Evolutionary conservation across 225 moss, liverwort and hornwort genomes (phyloP).

Genomic region (Polytrichum formosum): DNA sequence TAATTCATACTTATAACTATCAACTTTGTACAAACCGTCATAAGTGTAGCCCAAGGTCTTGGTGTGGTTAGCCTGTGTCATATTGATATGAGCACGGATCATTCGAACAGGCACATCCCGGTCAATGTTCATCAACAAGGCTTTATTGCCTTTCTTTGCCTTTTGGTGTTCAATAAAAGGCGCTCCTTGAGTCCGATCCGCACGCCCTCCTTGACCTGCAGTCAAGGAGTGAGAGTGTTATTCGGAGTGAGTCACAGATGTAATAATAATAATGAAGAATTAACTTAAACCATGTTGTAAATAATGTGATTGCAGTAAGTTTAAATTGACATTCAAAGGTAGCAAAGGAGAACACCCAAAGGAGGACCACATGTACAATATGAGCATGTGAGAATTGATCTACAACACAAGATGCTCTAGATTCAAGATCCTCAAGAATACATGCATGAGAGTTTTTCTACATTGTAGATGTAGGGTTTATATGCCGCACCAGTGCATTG

Average conservation of each 20-base stretch:
- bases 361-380: background rate
- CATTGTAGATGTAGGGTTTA: background rate
- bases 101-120: slow-evolving; percentile 4
- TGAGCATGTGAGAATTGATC: background rate
- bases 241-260: background rate
- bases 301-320: too few species aligned
- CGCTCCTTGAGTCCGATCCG: background rate
- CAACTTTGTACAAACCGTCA: slow-evolving; percentile 8
- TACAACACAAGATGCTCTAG: background rate
- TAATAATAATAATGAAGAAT: background rate
- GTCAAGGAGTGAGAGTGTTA: too few species aligned
- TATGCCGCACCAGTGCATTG: background rate
- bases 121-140: slow-evolving; percentile 3
- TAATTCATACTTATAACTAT: background rate
- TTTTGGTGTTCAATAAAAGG: slow-evolving; percentile 10
- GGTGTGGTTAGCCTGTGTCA: background rate
- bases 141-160: slow-evolving; percentile 11
- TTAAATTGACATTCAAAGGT: too few species aligned
- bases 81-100: background rate
- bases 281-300: too few species aligned
- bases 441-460: background rate
- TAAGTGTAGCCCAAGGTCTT: slow-evolving; percentile 9
- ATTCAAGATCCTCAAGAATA: background rate
- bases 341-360: too few species aligned
- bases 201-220: slow-evolving; percentile 12